Conservation (phyloP, 345 rosid species). For the Noccaea bulbosa region DNA sequence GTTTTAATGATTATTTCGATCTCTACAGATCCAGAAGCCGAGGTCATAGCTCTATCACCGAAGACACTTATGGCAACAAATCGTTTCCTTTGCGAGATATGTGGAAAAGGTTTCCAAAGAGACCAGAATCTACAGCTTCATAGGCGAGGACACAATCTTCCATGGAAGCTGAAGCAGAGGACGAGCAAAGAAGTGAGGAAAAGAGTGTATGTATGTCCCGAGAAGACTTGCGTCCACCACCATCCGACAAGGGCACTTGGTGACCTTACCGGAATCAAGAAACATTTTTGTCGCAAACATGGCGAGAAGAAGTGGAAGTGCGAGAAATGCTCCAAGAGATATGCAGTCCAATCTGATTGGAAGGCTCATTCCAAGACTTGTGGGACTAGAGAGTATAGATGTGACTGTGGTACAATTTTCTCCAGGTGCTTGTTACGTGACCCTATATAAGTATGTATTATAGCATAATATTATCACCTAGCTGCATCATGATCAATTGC, state of each 20-base stretch:
- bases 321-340: constrained; percentile 89
- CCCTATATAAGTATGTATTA: background rate
- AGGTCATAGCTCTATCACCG: constrained; percentile 91
- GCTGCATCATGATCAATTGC: background rate
- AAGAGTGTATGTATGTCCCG: constrained; percentile 95
- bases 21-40: constrained; percentile 92
- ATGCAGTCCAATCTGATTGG: constrained; percentile 98
- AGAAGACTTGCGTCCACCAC: constrained; percentile 84
- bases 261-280: constrained; percentile 95
- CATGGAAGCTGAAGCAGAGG: constrained; percentile 99
- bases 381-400: constrained; percentile 94
- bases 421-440: constrained; percentile 62
- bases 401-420: constrained; percentile 92
- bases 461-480: background rate
- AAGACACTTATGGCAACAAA: constrained; percentile 98
- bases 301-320: constrained; percentile 99
- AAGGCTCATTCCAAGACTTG: constrained; percentile 98
- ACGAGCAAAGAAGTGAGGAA: constrained; percentile 75
- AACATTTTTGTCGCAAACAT: constrained; percentile 93
- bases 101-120: constrained; percentile 97
- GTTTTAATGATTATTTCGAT: background rate
- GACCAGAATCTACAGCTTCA: constrained; percentile 97
- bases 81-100: constrained; percentile 92
- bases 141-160: constrained; percentile 93
- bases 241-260: constrained; percentile 95